Conservation (phyloP, 2,329 filamentous ascomycete species). For the Aspergillus uvarum region DNA sequence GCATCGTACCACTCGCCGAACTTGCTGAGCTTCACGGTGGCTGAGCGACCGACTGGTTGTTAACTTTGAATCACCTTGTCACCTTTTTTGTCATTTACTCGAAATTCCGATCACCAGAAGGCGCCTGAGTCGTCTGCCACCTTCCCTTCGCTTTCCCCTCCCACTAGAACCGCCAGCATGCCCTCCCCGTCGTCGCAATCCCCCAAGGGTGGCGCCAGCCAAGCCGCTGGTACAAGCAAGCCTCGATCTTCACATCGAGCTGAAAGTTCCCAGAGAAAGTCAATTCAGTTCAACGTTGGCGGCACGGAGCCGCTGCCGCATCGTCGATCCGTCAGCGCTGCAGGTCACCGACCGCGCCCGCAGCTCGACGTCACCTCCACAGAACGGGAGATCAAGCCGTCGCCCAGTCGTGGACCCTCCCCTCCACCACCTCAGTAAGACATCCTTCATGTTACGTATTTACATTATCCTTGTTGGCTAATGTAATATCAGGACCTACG, state of each 20-base stretch:
- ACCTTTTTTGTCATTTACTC: neutral
- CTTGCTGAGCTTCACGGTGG: constrained; percentile 31
- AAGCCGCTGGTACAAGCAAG: constrained; percentile 7
- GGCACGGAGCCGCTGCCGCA: constrained; percentile 29
- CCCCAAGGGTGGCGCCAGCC: constrained; percentile 15
- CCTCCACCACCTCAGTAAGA: constrained; percentile 45
- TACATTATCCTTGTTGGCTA: neutral
- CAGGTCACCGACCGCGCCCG: constrained; percentile 25
- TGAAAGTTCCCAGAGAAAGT: constrained; percentile 33
- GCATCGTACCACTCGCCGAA: constrained; percentile 25
- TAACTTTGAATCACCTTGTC: neutral
- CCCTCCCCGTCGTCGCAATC: constrained; percentile 10
- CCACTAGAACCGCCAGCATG: constrained; percentile 8
- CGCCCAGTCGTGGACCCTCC: constrained; percentile 32
- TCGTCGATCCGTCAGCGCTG: constrained; percentile 28
- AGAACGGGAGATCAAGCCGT: constrained; percentile 27
- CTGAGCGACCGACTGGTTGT: constrained; percentile 18
- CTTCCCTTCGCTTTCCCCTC: neutral
- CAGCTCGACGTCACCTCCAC: constrained; percentile 17
- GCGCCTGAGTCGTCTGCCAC: neutral
- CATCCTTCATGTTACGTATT: neutral
- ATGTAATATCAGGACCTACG: constrained; percentile 55
- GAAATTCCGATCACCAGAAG: neutral
- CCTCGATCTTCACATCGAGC: constrained; percentile 22
- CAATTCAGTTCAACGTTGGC: constrained; percentile 41